Evolutionary conservation across 306 rosid genomes (phyloP).

Genomic region (Casuarina cunninghamiana): DNA sequence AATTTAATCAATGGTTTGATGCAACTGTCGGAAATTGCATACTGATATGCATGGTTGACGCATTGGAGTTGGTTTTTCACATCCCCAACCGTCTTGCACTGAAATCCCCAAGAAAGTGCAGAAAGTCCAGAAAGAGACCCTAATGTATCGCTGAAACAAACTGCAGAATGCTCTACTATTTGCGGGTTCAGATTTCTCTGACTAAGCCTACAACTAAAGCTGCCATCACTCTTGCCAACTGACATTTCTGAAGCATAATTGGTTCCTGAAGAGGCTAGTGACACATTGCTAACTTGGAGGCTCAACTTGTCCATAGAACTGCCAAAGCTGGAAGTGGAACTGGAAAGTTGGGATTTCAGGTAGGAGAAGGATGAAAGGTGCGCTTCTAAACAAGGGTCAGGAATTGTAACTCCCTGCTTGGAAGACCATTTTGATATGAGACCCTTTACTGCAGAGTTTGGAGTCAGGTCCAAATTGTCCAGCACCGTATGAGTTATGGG

Average conservation of each 20-base stretch:
- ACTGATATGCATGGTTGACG: background rate
- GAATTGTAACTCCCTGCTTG: conserved; percentile 11
- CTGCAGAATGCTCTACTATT: background rate
- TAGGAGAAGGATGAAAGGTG: background rate
- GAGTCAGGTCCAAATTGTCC: conserved; percentile 21
- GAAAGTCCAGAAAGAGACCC: conserved; percentile 11
- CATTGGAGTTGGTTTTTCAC: conserved; percentile 13
- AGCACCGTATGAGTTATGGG: conserved; percentile 26
- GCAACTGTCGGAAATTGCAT: background rate
- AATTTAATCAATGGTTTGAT: conserved; percentile 23
- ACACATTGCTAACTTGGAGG: conserved; percentile 26
- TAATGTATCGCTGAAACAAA: background rate
- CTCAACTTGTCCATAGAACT: conserved; percentile 16
- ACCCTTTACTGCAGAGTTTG: conserved; percentile 28
- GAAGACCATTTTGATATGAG: conserved; percentile 33
- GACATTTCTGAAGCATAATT: conserved; percentile 9
- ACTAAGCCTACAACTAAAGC: background rate
- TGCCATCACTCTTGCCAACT: background rate
- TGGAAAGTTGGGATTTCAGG: conserved; percentile 2
- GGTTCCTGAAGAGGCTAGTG: conserved; percentile 19
- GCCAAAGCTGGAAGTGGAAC: conserved; percentile 26
- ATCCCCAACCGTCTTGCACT: conserved; percentile 26
- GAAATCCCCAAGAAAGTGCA: conserved; percentile 34
- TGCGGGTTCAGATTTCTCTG: conserved; percentile 18
- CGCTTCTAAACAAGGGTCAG: conserved; percentile 22